Percentiles rank a stretch among this genome's conserved stretches.
Evolutionary conservation across 306 rosid genomes (phyloP).

Genomic region (Rosa chinensis): DNA sequence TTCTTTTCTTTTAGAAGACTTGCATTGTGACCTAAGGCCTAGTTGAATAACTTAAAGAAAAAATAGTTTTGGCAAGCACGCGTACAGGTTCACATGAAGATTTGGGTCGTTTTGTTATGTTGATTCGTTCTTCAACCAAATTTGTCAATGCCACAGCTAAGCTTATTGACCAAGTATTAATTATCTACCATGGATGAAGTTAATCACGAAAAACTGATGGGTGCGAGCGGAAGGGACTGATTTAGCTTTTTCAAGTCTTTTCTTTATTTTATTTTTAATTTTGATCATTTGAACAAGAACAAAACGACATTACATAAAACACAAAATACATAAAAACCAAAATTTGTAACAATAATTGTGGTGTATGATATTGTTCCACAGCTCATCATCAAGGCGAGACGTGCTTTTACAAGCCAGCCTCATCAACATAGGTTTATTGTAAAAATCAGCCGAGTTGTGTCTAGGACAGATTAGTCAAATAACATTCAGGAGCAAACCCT

Average conservation of each 20-base stretch:
- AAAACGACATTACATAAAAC: too few species aligned
- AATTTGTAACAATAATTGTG: neutral
- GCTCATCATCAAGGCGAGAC: neutral
- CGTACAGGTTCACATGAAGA: neutral
- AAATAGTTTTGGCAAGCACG: too few species aligned
- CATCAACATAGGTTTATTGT: neutral
- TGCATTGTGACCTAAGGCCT: too few species aligned
- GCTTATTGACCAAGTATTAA: neutral
- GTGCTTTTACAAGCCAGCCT: neutral
- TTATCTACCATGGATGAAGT: neutral
- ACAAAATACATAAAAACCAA: neutral
- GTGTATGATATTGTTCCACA: neutral
- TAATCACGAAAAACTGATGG: neutral
- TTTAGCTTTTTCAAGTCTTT: too few species aligned
- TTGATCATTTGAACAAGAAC: too few species aligned
- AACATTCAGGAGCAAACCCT: conserved; percentile 44
- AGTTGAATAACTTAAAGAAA: too few species aligned
- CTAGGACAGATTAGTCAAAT: neutral
- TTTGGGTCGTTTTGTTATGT: neutral
- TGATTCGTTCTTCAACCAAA: too few species aligned
- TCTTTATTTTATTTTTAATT: too few species aligned
- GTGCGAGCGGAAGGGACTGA: neutral
- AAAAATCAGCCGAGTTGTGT: neutral
- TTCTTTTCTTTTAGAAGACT: too few species aligned
- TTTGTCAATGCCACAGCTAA: neutral